Conservation (phyloP, 805 yeast genomes). For the Candida pseudofarinosa region DNA sequence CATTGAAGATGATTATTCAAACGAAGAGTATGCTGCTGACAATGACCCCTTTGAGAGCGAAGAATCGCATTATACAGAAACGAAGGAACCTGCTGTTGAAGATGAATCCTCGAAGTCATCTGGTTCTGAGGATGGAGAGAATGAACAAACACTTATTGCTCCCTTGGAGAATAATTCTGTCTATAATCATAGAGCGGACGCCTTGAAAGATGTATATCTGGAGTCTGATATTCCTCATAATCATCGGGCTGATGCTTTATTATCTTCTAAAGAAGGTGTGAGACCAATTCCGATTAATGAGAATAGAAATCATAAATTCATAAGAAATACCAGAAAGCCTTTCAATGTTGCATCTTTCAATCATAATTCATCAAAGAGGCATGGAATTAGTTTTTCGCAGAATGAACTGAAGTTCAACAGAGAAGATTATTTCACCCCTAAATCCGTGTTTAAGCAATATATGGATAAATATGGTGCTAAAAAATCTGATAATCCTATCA, state of each 20-base stretch:
- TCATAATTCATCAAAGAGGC: slow-evolving; percentile 14
- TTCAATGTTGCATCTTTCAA: slow-evolving; percentile 62
- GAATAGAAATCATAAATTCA: slow-evolving; percentile 20
- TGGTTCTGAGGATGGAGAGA: slow-evolving; percentile 3
- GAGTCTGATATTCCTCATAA: slow-evolving; percentile 27
- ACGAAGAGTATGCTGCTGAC: slow-evolving; percentile 23
- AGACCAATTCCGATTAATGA: slow-evolving; percentile 38
- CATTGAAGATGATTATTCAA: slow-evolving; percentile 19
- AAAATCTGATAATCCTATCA: slow-evolving; percentile 19
- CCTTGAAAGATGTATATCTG: slow-evolving; percentile 6
- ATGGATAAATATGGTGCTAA: slow-evolving; percentile 60
- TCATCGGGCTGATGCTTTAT: slow-evolving; percentile 41
- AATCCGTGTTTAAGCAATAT: slow-evolving; percentile 64
- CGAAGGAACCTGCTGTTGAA: slow-evolving; percentile 5
- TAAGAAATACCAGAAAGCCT: slow-evolving; percentile 51
- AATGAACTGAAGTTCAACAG: slow-evolving; percentile 44
- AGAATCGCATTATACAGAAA: background rate
- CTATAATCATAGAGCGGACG: slow-evolving; percentile 7
- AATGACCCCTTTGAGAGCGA: background rate
- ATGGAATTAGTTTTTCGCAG: slow-evolving; percentile 8
- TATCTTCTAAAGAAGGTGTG: slow-evolving; percentile 33
- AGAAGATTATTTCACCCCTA: slow-evolving; percentile 76
- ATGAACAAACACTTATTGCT: slow-evolving; percentile 1
- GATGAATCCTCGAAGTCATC: slow-evolving; percentile 5
- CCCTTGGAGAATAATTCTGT: slow-evolving; percentile 12